phyloP scores from a whole-genome alignment of 352 stramenopile species.

The Globisporangium barbulae region DNA sequence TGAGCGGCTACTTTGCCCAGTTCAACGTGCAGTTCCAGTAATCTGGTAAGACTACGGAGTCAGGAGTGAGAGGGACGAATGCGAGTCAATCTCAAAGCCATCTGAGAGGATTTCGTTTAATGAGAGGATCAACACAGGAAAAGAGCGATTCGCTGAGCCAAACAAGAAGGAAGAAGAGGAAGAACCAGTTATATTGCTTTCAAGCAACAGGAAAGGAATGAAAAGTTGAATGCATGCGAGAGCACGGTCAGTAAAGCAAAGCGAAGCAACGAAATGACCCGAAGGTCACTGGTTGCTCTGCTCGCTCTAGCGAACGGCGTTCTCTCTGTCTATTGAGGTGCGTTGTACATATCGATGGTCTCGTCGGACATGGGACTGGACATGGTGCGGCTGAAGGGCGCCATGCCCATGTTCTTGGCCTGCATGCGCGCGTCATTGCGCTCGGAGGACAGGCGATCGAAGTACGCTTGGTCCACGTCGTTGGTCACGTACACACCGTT shows the following conservation, averaged over 20 bases:
- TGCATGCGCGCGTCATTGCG: slow-evolving; percentile 82
- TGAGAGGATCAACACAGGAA: background rate
- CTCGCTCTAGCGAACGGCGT: background rate
- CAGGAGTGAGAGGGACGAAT: background rate
- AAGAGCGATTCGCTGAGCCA: background rate
- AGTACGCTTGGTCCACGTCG: slow-evolving; percentile 87
- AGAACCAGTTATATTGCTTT: slow-evolving; percentile 3
- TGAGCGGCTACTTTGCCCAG: slow-evolving; percentile 65
- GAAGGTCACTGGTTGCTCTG: background rate
- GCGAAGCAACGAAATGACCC: too few relatives aligned
- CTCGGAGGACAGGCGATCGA: slow-evolving; percentile 74
- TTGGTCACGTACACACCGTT: slow-evolving; percentile 96
- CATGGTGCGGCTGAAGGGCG: slow-evolving; percentile 72
- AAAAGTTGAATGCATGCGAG: background rate
- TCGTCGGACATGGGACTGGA: slow-evolving; percentile 78
- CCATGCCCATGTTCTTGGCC: slow-evolving; percentile 81
- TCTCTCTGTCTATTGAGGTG: slow-evolving; percentile 52
- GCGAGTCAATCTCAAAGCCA: background rate
- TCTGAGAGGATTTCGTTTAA: background rate
- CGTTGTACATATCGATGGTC: slow-evolving; percentile 89
- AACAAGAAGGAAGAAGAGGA: background rate
- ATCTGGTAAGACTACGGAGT: background rate
- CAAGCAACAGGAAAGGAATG: background rate
- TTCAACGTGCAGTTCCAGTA: slow-evolving; percentile 71
- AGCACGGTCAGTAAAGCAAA: background rate